Base-by-base conservation (phyloP, 768 basidiomycete genomes). In the Tephrocybe sp. region DNA sequence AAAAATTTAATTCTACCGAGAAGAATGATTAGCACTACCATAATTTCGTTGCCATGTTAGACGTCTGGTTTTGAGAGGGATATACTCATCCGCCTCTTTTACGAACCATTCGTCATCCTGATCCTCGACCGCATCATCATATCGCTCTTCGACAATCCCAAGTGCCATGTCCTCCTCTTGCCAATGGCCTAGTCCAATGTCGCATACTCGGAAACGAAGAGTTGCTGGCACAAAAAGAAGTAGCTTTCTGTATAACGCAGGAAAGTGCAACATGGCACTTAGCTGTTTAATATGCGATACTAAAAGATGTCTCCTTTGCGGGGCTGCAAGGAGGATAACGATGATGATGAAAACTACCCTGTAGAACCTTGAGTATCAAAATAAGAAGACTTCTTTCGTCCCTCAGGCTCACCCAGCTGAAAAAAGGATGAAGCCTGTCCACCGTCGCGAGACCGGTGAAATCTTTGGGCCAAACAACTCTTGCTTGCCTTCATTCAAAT, bases 111-210 rank as follows among this genome's bases (percentile, higher is more conserved):
- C 57, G 23, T 68, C 65, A 21, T 60, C 68, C 17, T n/a, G n/a
- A 30, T 30, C 28, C 28, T 5, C 28, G 11, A 59, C 74, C 73
- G 77, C 76, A 15, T 73, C 55, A 51, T 76, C 72, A 48, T 73
- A 33, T 71, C n/a, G 20, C 4, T 20, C 68, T 15, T 51, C 45
- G 15, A 48, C 18, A 23, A 49, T 41, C 2, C 23, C 64, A 6
- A 73, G 59, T 12, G 68, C 62, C 65, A 77, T 69, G 43, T 79
- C 78, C 53, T 78, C 77, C 47, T 77, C 65, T 37, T 74, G 75
- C 77, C 78, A 78, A 12, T 67, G 68, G 44, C 78, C 67, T 17
- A 81, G 71, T 20, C 70, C 62, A 34, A 64, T 59, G 49, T 76
- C 76, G 3, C 71, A 69, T 10, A 68, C 67, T 23, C 74, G 66